phyloP scores from a whole-genome alignment of 306 rosid species.

The Senna tora region DNA sequence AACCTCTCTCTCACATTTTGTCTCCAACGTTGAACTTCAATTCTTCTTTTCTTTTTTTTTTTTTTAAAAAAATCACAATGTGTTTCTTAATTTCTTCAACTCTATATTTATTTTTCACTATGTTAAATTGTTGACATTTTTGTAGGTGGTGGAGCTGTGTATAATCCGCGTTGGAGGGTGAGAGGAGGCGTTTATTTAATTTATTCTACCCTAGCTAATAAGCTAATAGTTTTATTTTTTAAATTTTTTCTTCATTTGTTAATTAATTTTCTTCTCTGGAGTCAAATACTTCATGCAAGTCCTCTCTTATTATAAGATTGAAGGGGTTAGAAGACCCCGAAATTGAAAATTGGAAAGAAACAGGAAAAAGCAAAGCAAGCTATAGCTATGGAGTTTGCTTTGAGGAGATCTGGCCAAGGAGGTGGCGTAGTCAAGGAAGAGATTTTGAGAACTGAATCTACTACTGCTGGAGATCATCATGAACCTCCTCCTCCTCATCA shows the following conservation, averaged over 20 bases:
- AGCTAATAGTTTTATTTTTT: slow-evolving; percentile 26
- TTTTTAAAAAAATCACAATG: background rate
- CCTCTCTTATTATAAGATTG: slow-evolving; percentile 39
- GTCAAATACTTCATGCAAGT: slow-evolving; percentile 68
- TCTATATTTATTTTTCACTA: no score
- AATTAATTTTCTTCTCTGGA: slow-evolving; percentile 33
- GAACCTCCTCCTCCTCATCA: slow-evolving; percentile 8
- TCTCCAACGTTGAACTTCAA: slow-evolving; percentile 65
- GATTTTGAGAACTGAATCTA: slow-evolving; percentile 44
- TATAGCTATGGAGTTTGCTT: slow-evolving; percentile 52
- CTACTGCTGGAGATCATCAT: slow-evolving; percentile 38
- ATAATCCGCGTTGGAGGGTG: slow-evolving; percentile 17
- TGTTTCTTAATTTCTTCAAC: background rate
- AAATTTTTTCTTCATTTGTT: slow-evolving; percentile 26
- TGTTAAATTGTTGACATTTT: slow-evolving; percentile 40
- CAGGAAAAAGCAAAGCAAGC: background rate
- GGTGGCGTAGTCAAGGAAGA: slow-evolving; percentile 47
- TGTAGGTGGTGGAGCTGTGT: slow-evolving; percentile 19
- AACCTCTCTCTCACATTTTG: slow-evolving; percentile 31
- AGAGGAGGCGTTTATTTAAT: no score
- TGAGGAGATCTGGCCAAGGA: slow-evolving; percentile 44
- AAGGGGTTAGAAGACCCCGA: slow-evolving; percentile 21
- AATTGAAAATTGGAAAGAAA: background rate
- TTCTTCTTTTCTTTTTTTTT: slow-evolving; percentile 39
- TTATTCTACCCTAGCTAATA: background rate